Conservation (phyloP, 805 yeast genomes). For the Candida yuanshanica region DNA sequence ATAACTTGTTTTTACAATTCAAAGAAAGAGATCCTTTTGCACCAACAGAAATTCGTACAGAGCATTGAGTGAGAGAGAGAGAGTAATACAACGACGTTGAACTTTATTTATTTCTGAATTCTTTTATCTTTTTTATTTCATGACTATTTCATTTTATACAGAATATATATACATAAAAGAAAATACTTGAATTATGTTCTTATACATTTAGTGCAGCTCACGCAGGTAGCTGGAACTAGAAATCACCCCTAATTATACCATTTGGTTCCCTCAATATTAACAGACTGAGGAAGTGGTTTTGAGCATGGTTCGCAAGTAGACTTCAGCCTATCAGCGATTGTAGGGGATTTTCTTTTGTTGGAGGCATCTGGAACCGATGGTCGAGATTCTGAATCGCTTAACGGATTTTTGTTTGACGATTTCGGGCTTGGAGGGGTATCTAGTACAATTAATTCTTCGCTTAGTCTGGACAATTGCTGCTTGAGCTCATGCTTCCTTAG, state of each 20-base stretch:
- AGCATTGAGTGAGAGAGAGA: background rate
- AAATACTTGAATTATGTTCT: too few species aligned
- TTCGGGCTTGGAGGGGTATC: background rate
- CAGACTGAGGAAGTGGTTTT: background rate
- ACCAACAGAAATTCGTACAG: constrained; percentile 3
- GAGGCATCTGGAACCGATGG: background rate
- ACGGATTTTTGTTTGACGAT: background rate
- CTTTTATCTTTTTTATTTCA: background rate
- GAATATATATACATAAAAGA: too few species aligned
- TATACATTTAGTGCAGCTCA: too few species aligned
- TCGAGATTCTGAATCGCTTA: background rate
- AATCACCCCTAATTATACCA: background rate
- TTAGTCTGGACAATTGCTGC: background rate
- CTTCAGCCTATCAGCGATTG: background rate
- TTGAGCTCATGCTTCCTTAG: background rate
- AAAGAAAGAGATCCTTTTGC: constrained; percentile 49
- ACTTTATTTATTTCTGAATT: background rate
- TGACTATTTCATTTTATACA: background rate
- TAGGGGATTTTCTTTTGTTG: background rate
- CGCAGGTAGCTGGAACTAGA: background rate
- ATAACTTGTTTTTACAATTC: constrained; percentile 81
- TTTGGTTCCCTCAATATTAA: background rate
- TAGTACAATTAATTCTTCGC: background rate
- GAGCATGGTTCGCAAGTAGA: background rate
- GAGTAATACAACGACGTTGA: too few species aligned